A percentile compares a stretch with the other conserved stretches of the same genome.
phyloP scores from a whole-genome alignment of 1,284 basidiomycete genomes.

The Earliella scabrosa region DNA sequence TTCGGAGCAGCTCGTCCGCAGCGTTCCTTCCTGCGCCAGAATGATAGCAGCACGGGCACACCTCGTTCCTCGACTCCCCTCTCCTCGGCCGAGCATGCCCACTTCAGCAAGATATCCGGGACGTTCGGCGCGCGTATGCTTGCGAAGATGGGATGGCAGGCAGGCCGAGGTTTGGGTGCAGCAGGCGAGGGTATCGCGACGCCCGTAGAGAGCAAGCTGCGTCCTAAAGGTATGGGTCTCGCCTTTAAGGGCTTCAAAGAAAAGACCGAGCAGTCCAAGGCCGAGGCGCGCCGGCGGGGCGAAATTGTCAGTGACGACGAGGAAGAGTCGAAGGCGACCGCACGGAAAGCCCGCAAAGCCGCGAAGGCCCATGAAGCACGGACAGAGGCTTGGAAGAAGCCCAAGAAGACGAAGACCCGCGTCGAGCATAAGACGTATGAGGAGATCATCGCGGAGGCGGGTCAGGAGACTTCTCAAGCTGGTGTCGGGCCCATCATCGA shows the following conservation, averaged over 20 bases:
- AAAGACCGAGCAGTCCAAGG: conserved; percentile 86
- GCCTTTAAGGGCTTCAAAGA: conserved; percentile 87
- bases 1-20: conserved; percentile 49
- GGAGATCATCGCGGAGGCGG: conserved; percentile 87
- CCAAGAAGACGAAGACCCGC: conserved; percentile 83
- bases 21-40: conserved; percentile 62
- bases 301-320: conserved; percentile 81
- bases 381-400: conserved; percentile 79
- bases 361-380: conserved; percentile 54
- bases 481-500: conserved; percentile 90
- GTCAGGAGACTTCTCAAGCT: conserved; percentile 53
- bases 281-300: conserved; percentile 79
- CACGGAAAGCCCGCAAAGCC: conserved; percentile 51
- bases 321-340: conserved; percentile 51
- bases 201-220: conserved; percentile 84
- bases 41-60: conserved; percentile 42
- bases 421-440: conserved; percentile 96
- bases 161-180: conserved; percentile 82
- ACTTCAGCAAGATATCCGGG: conserved; percentile 79
- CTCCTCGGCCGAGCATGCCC: conserved; percentile 67
- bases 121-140: conserved; percentile 88
- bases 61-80: conserved; percentile 57
- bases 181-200: conserved; percentile 85
- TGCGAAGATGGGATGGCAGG: conserved; percentile 93
- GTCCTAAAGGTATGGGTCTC: conserved; percentile 86